Percentiles rank a stretch among this genome's conserved stretches.
Conservation (phyloP, 805 yeast genomes). For the Wickerhamiella kazuoi region DNA sequence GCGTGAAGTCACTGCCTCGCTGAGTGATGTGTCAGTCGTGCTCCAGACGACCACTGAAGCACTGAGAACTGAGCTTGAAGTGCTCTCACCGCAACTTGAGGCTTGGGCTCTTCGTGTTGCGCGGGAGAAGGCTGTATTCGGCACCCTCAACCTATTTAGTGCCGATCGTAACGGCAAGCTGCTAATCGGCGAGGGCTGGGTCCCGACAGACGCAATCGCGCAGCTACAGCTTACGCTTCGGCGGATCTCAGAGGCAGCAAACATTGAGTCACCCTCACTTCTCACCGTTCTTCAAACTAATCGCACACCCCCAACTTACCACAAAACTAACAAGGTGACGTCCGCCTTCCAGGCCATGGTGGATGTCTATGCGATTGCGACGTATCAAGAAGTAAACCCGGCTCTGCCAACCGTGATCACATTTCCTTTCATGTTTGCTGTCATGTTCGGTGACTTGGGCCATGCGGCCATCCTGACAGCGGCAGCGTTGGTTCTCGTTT, state of each 20-base stretch:
- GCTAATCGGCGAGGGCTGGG: conserved; percentile 92
- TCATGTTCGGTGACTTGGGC: conserved; percentile 97
- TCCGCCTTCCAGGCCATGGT: conserved; percentile 82
- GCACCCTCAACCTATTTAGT: conserved; percentile 60
- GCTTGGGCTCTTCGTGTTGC: conserved; percentile 53
- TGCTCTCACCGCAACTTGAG: conserved; percentile 56
- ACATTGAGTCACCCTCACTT: conserved; percentile 30
- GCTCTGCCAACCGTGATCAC: conserved; percentile 89
- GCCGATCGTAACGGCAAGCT: conserved; percentile 73
- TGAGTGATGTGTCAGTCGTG: conserved; percentile 42
- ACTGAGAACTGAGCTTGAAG: conserved; percentile 56
- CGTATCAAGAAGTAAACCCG: conserved; percentile 89
- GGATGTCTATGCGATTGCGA: conserved; percentile 89
- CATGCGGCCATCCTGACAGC: conserved; percentile 75
- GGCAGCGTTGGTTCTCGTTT: conserved; percentile 53
- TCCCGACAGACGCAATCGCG: conserved; percentile 61
- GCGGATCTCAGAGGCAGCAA: conserved; percentile 36
- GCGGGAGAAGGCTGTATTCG: conserved; percentile 70
- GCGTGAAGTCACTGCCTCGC: conserved; percentile 27
- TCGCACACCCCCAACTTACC: conserved; percentile 85
- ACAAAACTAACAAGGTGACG: conserved; percentile 87
- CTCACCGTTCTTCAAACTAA: conserved; percentile 49
- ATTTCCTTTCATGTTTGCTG: conserved; percentile 96
- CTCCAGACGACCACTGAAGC: conserved; percentile 49
- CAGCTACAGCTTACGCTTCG: conserved; percentile 49